These are phyloP conservation scores for Seiridium unicorne DNA, from an alignment of 2,329 filamentous ascomycete species.

Conservation along the genomic window DNA sequence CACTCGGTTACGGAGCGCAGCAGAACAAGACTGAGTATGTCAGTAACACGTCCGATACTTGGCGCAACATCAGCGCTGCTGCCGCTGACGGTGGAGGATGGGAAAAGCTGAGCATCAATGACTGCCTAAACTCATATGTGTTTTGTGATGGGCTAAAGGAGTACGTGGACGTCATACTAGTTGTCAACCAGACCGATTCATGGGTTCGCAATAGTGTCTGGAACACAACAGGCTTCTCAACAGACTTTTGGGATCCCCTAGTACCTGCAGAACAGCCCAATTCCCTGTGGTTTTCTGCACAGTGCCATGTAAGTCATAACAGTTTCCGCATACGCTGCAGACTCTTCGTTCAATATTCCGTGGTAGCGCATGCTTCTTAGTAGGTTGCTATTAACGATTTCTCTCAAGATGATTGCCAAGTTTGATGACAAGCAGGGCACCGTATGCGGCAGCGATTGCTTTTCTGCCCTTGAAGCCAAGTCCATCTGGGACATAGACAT, in stretches of 20 bases:
- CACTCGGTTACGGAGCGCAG: no score
- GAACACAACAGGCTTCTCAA: constrained; percentile 13
- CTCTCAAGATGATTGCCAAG: no score
- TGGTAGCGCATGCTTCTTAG: no score
- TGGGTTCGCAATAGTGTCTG: constrained; percentile 17
- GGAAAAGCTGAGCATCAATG: not conserved
- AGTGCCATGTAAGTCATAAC: not conserved
- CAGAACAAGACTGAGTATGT: no score
- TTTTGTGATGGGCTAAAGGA: not conserved
- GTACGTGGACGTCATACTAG: not conserved
- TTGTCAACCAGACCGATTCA: constrained; percentile 11
- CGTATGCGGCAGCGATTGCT: no score
- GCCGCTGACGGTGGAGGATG: not conserved
- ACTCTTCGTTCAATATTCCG: no score
- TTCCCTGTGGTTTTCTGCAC: not conserved
- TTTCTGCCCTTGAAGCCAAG: no score
- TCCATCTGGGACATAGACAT: no score
- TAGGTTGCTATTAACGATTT: no score
- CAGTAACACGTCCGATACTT: not conserved
- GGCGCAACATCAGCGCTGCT: not conserved
- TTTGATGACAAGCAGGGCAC: no score
- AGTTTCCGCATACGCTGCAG: no score
- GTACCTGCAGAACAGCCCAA: constrained; percentile 9
- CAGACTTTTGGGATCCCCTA: constrained; percentile 12
- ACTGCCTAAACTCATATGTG: constrained; percentile 3